Evolutionary conservation across 2,329 filamentous ascomycete species (phyloP), one percentile per base, ranked within the genome.

Genomic region (Acrocalymma vagum): DNA sequence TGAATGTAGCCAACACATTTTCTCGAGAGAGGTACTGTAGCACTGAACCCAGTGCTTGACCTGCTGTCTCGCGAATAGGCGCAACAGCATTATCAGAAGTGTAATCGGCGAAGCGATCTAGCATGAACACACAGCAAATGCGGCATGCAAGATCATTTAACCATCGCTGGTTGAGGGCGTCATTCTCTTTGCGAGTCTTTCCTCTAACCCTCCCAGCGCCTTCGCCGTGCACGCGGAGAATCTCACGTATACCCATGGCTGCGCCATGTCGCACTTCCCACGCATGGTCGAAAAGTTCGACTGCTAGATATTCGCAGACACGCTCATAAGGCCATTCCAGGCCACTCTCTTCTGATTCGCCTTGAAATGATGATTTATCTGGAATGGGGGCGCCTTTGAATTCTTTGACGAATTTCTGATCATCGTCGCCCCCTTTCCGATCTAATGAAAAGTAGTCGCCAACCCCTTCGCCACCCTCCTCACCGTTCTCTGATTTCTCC

Each of bases 201-300:
- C 84, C 86, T 46, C 80, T 83, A 41, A 84, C 67, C 36, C 93
- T 85, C 24, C 94, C 95, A 42, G 94, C 93, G 41, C 93, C 94
- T 35, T 78, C 83, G 28, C 94, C 94, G 62, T 99, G 94, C n/a
- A 91, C 88, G 48, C 93, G 85, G 35, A 96, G 79, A 13, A 99
- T 84, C 70, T 99, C 94, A 61, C 94, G 84, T 24, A 99, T 76
- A 9, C 90, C 94, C 86, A 99, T 94, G 10, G 94, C 92, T 40
- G 95, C 94, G 60, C 94, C 94, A 67, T 99, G 94, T 11, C 94
- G 87, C 6, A 92, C 91, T 70, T 99, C 94, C 95, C 94, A 99
- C 31, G 87, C 86, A 3, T 88, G 78, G 63, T 99, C 93, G 58
- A 99, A 97, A 1, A 99, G 79, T 64, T 99, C 94, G 22, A 97